phyloP scores from a whole-genome alignment of 2,329 filamentous ascomycete species.

The Pseudopithomyces chartarum region DNA sequence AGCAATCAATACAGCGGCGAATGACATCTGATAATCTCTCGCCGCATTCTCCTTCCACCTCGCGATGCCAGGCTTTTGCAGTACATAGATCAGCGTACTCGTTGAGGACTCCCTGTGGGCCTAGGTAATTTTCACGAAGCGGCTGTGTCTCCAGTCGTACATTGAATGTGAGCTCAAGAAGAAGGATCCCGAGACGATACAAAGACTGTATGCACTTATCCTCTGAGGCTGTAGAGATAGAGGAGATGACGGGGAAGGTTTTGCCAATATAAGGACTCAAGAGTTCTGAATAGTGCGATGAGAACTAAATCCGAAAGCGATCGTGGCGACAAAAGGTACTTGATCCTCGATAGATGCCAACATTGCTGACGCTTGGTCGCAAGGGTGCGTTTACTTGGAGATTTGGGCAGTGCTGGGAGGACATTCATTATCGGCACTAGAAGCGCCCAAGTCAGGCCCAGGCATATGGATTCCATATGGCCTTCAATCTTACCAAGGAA shows the following conservation, averaged over 20 bases:
- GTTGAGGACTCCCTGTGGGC: background rate
- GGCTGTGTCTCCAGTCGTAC: background rate
- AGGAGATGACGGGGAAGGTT: background rate
- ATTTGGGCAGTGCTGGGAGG: too few species aligned
- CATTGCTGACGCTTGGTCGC: too few species aligned
- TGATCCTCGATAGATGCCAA: too few species aligned
- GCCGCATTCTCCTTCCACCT: conserved; percentile 1
- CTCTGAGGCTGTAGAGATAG: background rate
- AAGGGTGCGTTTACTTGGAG: too few species aligned
- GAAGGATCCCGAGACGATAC: background rate
- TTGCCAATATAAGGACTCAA: background rate
- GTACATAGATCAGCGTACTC: background rate
- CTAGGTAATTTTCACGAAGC: background rate
- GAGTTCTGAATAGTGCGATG: too few species aligned
- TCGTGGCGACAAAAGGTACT: too few species aligned
- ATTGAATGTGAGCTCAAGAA: background rate
- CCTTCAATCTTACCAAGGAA: too few species aligned
- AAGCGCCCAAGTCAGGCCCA: too few species aligned
- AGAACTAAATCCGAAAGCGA: too few species aligned
- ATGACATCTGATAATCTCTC: background rate
- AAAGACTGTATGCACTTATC: background rate
- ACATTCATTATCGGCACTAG: too few species aligned
- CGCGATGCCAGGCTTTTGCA: background rate
- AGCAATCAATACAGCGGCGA: conserved; percentile 40
- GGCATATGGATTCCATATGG: too few species aligned